Conservation (phyloP, 2,329 filamentous ascomycete genomes). For the Calcarisporium arbuscula region DNA sequence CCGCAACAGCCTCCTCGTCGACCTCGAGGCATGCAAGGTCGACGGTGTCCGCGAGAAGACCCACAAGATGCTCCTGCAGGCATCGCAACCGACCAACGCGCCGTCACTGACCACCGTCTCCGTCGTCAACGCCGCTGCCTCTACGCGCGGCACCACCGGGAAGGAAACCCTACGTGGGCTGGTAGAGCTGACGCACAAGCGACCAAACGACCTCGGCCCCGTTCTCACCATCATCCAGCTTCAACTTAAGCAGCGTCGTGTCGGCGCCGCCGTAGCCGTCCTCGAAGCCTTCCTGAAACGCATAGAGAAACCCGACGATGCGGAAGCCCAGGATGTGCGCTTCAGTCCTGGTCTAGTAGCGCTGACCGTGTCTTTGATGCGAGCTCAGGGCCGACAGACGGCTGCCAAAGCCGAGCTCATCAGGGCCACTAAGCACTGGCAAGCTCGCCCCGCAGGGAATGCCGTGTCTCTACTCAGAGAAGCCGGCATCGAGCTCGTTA, state of each 20-base stretch:
- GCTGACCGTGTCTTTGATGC: constrained; percentile 72
- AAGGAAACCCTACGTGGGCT: constrained; percentile 66
- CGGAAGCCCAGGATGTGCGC: constrained; percentile 60
- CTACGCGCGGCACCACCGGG: constrained; percentile 55
- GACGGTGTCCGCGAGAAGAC: constrained; percentile 50
- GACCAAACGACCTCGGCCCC: constrained; percentile 75
- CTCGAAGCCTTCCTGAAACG: constrained; percentile 69
- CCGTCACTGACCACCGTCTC: constrained; percentile 36
- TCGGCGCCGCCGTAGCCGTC: constrained; percentile 65
- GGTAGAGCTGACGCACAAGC: constrained; percentile 61
- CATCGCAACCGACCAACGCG: constrained; percentile 20
- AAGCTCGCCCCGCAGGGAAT: constrained; percentile 40
- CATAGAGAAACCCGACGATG: constrained; percentile 55
- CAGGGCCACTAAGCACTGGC: constrained; percentile 79
- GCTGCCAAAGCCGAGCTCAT: constrained; percentile 68
- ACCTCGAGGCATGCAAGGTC: constrained; percentile 62
- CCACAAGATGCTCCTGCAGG: constrained; percentile 28
- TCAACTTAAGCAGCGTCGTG: constrained; percentile 66
- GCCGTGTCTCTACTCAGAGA: constrained; percentile 67
- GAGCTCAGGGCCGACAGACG: constrained; percentile 63
- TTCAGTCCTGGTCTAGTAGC: constrained; percentile 82
- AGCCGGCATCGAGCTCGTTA: constrained; percentile 75
- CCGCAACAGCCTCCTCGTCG: constrained; percentile 58
- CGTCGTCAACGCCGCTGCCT: constrained; percentile 63
- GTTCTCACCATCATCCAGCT: constrained; percentile 75